Conservation (phyloP, 108 stramenopile species). For the Skeletonema potamos region DNA sequence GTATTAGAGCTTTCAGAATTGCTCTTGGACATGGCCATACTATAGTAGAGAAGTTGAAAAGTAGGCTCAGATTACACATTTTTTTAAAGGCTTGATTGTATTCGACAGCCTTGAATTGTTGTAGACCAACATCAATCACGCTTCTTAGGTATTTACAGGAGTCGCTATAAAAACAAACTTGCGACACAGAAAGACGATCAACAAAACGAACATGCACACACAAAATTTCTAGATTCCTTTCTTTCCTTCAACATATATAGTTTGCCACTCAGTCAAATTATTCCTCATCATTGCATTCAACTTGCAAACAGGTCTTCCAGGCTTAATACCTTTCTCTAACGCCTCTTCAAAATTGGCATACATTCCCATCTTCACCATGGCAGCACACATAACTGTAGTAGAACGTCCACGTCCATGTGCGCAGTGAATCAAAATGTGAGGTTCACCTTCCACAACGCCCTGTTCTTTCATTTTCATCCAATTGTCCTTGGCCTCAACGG, state of each 20-base stretch:
- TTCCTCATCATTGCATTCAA: slow-evolving; percentile 80
- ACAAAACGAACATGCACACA: background rate
- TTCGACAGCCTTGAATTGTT: too few species aligned
- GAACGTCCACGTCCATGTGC: slow-evolving; percentile 83
- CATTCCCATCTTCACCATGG: slow-evolving; percentile 81
- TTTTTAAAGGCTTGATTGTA: too few species aligned
- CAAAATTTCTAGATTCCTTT: slow-evolving; percentile 33
- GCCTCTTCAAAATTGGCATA: slow-evolving; percentile 82
- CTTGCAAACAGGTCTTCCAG: slow-evolving; percentile 77
- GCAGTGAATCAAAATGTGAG: slow-evolving; percentile 74
- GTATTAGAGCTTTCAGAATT: too few species aligned
- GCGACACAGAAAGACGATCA: background rate
- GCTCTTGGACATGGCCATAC: too few species aligned
- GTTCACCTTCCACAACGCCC: slow-evolving; percentile 54
- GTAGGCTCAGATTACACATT: too few species aligned
- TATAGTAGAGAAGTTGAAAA: too few species aligned
- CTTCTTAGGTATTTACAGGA: background rate
- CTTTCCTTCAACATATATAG: slow-evolving; percentile 66
- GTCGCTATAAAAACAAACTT: background rate
- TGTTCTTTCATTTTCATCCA: slow-evolving; percentile 41
- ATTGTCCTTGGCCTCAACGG: slow-evolving; percentile 57
- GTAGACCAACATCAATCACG: background rate
- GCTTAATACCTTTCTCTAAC: slow-evolving; percentile 81
- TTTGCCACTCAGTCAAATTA: slow-evolving; percentile 79
- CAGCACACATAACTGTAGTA: slow-evolving; percentile 87